phyloP scores from a whole-genome alignment of 1,284 basidiomycete species.

The Fomitiporia mediterranea region DNA sequence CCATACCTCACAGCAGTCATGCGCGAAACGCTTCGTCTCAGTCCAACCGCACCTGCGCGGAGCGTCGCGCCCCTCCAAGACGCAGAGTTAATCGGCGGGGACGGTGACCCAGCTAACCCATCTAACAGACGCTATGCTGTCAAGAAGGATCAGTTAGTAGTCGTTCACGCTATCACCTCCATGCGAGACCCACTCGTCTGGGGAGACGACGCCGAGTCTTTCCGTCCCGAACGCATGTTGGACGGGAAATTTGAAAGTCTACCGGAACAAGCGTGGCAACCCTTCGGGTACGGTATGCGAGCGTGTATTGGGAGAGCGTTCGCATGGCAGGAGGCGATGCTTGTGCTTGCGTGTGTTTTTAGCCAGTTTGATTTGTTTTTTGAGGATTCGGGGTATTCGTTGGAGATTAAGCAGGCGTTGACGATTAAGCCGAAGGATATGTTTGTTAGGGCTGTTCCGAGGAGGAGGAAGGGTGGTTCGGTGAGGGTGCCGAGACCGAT shows the following conservation, averaged over 20 bases:
- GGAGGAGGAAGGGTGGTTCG: constrained; percentile 23
- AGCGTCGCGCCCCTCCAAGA: constrained; percentile 35
- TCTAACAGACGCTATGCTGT: constrained; percentile 35
- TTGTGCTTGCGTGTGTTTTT: constrained; percentile 39
- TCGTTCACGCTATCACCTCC: constrained; percentile 31
- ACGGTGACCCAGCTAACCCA: constrained; percentile 13
- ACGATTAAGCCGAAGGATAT: constrained; percentile 46
- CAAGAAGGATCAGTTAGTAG: constrained; percentile 31
- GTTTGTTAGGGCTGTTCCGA: constrained; percentile 37
- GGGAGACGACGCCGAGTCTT: constrained; percentile 44
- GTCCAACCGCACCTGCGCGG: constrained; percentile 39
- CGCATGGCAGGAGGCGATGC: constrained; percentile 44
- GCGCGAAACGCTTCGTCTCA: constrained; percentile 44
- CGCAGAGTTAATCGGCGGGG: constrained; percentile 35
- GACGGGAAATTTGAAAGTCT: constrained; percentile 42
- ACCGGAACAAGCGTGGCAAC: constrained; percentile 45
- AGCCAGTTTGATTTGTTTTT: constrained; percentile 43
- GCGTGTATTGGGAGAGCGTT: constrained; percentile 43
- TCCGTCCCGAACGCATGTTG: constrained; percentile 45
- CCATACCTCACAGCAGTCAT: constrained; percentile 43
- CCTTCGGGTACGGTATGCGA: constrained; percentile 41
- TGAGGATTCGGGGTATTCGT: constrained; percentile 39
- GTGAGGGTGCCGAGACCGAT: constrained; percentile 5
- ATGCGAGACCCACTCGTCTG: constrained; percentile 44
- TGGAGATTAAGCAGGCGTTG: constrained; percentile 42